Base-by-base conservation (phyloP, 495 filamentous ascomycete species). In the Pseudoneurospora amorphoporcata region DNA sequence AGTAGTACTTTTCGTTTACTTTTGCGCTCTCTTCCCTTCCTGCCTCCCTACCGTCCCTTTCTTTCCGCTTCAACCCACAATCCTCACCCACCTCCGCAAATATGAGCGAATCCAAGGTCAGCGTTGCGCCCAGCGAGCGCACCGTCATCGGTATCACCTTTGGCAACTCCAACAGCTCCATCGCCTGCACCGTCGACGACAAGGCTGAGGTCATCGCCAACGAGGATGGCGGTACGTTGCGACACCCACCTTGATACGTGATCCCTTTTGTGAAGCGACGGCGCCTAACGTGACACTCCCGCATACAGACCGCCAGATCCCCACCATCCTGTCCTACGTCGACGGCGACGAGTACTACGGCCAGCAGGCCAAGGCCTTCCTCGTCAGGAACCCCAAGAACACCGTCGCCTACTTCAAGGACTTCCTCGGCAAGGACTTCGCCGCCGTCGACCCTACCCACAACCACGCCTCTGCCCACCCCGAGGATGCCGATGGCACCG, bases 141-240 rank as follows among this genome's bases (percentile, higher is more conserved):
- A 88, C 90, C 74, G 92, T 91, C 76, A 99, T 99, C 83, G 95
- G 95, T 82, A 93, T 99, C 81, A 92, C 94, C 69, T 98, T 98
- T 86, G 96, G 95, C 82, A 99, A 99, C 84, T 93, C 92, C 69
- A 95, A 94, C 87, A 97, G 95, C 84, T 97, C 94, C 70, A 98
- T 99, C 84, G 95, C 94, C 75, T 91, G 89, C 78, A 93, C 94
- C 40, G 88, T 90, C 61, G 95, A 98, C 76, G 95, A 94, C 82
- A 97, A 95, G 84, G 91, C 94, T 74, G 94, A 97, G 80, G 95
- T 99, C 77, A 98, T 99, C 82, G 95, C 96, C 72, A 98, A 99
- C 83, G 96, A 99, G 83, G 95, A 98, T 83, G 95, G 95, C 88
- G 94, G 94, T 95, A 79, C 80, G 90, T 76, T 37, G 16, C 43